Base-by-base conservation (phyloP, 1,139 yeast species). In the Lizanozyma gosingica region DNA sequence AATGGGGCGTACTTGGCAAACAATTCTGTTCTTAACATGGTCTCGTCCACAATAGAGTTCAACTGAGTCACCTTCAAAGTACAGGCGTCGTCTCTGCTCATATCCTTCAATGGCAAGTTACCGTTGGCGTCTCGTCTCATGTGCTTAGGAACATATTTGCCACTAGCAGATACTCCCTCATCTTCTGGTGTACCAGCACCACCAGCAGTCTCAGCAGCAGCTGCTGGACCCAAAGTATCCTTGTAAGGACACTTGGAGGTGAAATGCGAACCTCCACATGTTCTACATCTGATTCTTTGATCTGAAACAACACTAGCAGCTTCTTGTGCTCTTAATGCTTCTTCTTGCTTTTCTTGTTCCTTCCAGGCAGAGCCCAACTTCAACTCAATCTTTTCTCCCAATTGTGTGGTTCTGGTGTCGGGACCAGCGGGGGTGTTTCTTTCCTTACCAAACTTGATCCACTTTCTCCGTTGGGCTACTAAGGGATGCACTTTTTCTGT, bases 191-290 rank as follows among this genome's bases (percentile, higher is more conserved):
- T 42, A 35, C 61, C 63, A 14, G 67, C 56, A 33, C 67, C 68
- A 40, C 63, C 64, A 40, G 65, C 54, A 16, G 59, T 60, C 40
- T 56, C 60, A 35, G 64, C 59, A 36, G 60, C 58, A 27, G 54
- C 63, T 29, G 49, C 54, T 17, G 62, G 53, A 34, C 90, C 94
- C 62, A 92, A 72, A 36, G 94, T 84, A 55, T 84, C 95, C 68
- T 85, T 90, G 75, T 81, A 87, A 49, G 98, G 98, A 83, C 99
- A 92, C 67, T 84, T 82, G 60, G 90, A 71, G 35, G 97, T 85
- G 76, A 82, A 87, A 74, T 92, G 99, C 51, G 80, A 84, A 57
- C 96, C 97, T 49, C 83, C 83, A 83, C 99, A 92, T 44, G 76
- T 71, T 77, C 97, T 85, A 78, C 98, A 92, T 56, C 67, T 71